Evolutionary conservation across 2,329 filamentous ascomycete genomes (phyloP), one percentile per base, ranked within the genome.

Genomic region (Hypoxylon sp.): DNA sequence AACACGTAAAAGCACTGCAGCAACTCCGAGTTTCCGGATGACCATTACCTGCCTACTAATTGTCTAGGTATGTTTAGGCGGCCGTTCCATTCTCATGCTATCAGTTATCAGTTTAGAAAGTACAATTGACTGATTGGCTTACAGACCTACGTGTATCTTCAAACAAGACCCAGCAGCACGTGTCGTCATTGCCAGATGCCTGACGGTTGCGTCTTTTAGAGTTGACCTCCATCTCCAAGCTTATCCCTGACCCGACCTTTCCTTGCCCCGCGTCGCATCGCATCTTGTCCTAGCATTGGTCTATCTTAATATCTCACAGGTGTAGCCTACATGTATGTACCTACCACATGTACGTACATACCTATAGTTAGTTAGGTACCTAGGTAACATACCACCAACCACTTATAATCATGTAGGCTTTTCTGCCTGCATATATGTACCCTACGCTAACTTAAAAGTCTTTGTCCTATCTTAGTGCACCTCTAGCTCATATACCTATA

Each of bases 131-230:
- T 48, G 40, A 53, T 54, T 37, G 27, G n/a, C 27, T 49, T 56
- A 30, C 14, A 46, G 37, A 20, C 30, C 33, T 65, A 50, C 22
- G 5, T 27, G 5, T 27, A 27, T 27, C 25, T 25, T 61, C 33
- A 46, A 51, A 56, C 20, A 27, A 27, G 44, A 37, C 17, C 48
- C 6, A 22, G 48, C 13, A 22, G 50, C 57, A 66, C 57, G 63
- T 66, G 57, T 61, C 50, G 50, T 57, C 50, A 61, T 61, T 53
- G 22, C 49, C 56, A 35, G 33, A 44, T 50, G 22, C 25, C 25
- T 50, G 30, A 17, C 11, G 14, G 10, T 54, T 22, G 37, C 54
- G 20, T 56, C 37, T 30, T 44, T 46, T 44, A 20, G 31, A 40
- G 20, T 55, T 55, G 4, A 30, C 17, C 37, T 55, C 20, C 20